A percentile compares a stretch with the other conserved stretches of the same genome.
phyloP scores from a whole-genome alignment of 1,284 basidiomycete genomes.

The Trametes sp. region DNA sequence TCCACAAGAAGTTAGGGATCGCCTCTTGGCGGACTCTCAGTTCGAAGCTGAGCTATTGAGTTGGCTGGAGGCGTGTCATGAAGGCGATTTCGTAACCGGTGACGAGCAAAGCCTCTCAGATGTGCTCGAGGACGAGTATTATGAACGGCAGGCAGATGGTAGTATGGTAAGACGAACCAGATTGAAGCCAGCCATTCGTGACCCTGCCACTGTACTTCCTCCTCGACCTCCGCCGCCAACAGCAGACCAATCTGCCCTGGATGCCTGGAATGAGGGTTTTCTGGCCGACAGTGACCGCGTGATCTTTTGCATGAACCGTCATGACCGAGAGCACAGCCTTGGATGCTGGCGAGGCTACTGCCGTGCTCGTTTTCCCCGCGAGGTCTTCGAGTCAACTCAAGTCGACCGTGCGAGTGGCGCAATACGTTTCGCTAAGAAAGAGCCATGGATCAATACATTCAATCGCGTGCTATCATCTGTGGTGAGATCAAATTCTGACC shows the following conservation, averaged over 20 bases:
- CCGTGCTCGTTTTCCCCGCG: conserved; percentile 8
- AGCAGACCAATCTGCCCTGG: not conserved
- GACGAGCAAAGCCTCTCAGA: not conserved
- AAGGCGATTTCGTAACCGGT: conserved; percentile 17
- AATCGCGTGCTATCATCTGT: not conserved
- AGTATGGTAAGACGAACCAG: not conserved
- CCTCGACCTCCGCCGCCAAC: not conserved
- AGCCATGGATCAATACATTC: conserved; percentile 24
- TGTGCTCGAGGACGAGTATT: not conserved
- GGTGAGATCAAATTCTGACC: conserved; percentile 6
- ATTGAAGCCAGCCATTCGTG: not conserved
- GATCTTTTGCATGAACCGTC: conserved; percentile 2
- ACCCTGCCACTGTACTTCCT: conserved; percentile 2
- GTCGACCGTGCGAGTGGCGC: conserved; percentile 12
- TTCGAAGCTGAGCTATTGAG: conserved; percentile 19
- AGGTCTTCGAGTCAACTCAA: not conserved
- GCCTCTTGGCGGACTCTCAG: conserved; percentile 23
- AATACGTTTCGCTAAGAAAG: conserved; percentile 13
- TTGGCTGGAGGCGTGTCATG: conserved; percentile 29
- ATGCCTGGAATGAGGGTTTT: not conserved
- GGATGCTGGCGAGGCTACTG: conserved; percentile 10
- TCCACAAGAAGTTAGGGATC: conserved; percentile 39
- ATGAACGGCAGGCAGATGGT: not conserved
- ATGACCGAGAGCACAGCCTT: not conserved
- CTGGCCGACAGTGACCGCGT: not conserved